Conservation (phyloP, 805 yeast genomes). For the Diddensiella transvaalensis region DNA sequence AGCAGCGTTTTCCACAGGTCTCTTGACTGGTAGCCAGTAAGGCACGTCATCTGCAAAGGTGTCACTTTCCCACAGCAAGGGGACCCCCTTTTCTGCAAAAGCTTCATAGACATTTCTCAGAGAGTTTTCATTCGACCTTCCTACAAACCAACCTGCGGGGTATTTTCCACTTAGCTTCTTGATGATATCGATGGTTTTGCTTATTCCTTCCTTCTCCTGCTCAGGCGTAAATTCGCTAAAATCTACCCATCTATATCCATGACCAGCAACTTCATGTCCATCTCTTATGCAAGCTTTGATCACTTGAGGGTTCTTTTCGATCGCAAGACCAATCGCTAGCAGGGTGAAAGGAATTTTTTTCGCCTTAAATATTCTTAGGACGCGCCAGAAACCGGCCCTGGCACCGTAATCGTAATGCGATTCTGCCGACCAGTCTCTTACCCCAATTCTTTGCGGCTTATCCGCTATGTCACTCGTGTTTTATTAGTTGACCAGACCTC, state of each 20-base stretch:
- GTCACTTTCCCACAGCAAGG: slow-evolving; percentile 16
- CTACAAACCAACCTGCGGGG: slow-evolving; percentile 39
- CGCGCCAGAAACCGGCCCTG: slow-evolving; percentile 36
- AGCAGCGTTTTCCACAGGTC: too few species aligned
- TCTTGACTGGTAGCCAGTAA: slow-evolving; percentile 7
- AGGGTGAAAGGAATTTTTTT: slow-evolving; percentile 33
- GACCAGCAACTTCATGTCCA: slow-evolving; percentile 40
- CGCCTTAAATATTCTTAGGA: slow-evolving; percentile 35
- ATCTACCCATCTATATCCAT: slow-evolving; percentile 38
- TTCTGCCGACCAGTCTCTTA: slow-evolving; percentile 28
- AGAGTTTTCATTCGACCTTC: slow-evolving; percentile 34
- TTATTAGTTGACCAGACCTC: not conserved
- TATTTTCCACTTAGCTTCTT: slow-evolving; percentile 29
- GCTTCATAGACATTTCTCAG: slow-evolving; percentile 36
- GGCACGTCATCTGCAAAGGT: slow-evolving; percentile 14
- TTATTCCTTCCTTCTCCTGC: slow-evolving; percentile 35
- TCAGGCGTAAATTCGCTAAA: slow-evolving; percentile 30
- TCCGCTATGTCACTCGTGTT: slow-evolving; percentile 10
- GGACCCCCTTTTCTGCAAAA: slow-evolving; percentile 32
- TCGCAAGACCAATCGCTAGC: slow-evolving; percentile 40
- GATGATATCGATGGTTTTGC: slow-evolving; percentile 31
- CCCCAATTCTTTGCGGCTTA: slow-evolving; percentile 6
- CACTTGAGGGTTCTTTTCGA: slow-evolving; percentile 35
- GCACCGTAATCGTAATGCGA: slow-evolving; percentile 37
- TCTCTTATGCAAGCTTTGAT: slow-evolving; percentile 37